Evolutionary conservation across 331 rosid genomes (phyloP).

Genomic region (Quercus phellos): DNA sequence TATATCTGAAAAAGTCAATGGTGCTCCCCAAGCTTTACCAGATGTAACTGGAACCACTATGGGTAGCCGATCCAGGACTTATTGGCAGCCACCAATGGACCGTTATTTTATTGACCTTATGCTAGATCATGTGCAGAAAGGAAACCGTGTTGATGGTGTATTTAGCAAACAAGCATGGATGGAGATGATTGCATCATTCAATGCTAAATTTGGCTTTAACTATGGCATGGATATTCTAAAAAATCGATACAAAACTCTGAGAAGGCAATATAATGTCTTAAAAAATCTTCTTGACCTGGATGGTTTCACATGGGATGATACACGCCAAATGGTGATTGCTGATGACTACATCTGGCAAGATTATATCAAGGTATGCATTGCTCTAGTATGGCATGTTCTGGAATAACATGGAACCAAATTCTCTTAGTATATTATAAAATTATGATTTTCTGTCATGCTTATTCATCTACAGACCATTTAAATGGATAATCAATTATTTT

Average conservation of each 20-base stretch:
- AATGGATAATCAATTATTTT: background rate
- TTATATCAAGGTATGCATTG: slow-evolving; percentile 51
- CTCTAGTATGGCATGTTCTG: background rate
- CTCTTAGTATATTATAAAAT: background rate
- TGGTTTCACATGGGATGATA: slow-evolving; percentile 78
- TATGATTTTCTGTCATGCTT: slow-evolving; percentile 2
- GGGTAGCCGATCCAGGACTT: slow-evolving; percentile 48
- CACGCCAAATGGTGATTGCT: slow-evolving; percentile 70
- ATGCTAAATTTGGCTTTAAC: slow-evolving; percentile 59
- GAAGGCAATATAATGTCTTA: slow-evolving; percentile 59
- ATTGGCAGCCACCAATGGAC: slow-evolving; percentile 80
- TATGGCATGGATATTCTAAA: slow-evolving; percentile 68
- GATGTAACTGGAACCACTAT: slow-evolving; percentile 22
- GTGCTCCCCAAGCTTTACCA: slow-evolving; percentile 19
- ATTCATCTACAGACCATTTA: background rate
- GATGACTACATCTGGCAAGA: slow-evolving; percentile 76
- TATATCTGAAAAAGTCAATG: slow-evolving; percentile 27
- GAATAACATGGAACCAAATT: background rate
- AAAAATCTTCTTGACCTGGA: slow-evolving; percentile 57
- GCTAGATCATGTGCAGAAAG: slow-evolving; percentile 63
- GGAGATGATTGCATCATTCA: slow-evolving; percentile 69
- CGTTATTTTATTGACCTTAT: slow-evolving; percentile 57
- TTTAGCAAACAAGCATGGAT: slow-evolving; percentile 75
- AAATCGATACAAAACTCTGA: slow-evolving; percentile 69
- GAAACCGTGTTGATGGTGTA: slow-evolving; percentile 52